These are phyloP conservation scores for Hypoxylon sp. DNA, from an alignment of 2,329 filamentous ascomycete species.

Conservation along the genomic window DNA sequence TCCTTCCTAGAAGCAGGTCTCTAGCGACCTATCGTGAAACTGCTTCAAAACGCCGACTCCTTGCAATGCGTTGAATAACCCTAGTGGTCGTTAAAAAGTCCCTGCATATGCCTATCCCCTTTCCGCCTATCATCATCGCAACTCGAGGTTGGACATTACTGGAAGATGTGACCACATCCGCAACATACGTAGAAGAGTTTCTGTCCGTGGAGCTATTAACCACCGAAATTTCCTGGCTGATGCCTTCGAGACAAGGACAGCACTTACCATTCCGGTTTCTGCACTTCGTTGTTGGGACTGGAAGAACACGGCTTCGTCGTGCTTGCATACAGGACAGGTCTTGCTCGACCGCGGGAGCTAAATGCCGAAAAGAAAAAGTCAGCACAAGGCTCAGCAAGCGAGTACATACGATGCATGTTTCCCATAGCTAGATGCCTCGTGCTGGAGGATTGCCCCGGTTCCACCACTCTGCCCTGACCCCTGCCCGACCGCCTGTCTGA, in stretches of 20 bases:
- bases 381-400: constrained; percentile 47
- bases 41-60: constrained; percentile 38
- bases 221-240: neutral
- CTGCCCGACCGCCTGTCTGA: constrained; percentile 15
- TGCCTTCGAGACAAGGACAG: neutral
- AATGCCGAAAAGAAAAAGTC: constrained; percentile 51
- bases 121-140: neutral
- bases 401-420: constrained; percentile 40
- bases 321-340: constrained; percentile 83
- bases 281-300: constrained; percentile 97
- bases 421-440: constrained; percentile 37
- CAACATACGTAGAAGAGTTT: constrained; percentile 96
- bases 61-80: constrained; percentile 34
- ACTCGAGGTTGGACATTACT: constrained; percentile 51
- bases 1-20: constrained; percentile 3
- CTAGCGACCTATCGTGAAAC: constrained; percentile 25
- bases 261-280: constrained; percentile 95
- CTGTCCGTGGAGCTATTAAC: constrained; percentile 55
- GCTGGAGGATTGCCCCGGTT: constrained; percentile 16
- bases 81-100: constrained; percentile 25
- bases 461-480: neutral
- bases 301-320: constrained; percentile 96
- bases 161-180: constrained; percentile 88
- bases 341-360: constrained; percentile 92
- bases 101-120: constrained; percentile 20